Base-by-base conservation (phyloP, 1,139 yeast genomes). In the Nematodospora anomalae region DNA sequence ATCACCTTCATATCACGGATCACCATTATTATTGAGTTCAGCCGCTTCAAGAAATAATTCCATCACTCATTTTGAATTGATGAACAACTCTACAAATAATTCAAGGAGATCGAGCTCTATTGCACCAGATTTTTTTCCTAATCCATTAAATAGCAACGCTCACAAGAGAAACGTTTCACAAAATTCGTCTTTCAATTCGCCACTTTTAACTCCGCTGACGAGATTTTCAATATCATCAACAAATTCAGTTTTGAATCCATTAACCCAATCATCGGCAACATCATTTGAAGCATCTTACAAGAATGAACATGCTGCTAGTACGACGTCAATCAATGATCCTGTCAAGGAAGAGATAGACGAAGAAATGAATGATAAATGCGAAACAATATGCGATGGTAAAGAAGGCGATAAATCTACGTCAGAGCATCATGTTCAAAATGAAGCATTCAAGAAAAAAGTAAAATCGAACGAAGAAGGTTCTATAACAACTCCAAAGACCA, bases 71-170 rank as follows among this genome's bases (percentile, higher is more conserved):
- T 60, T 62, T 44, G 73, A 67, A 37, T 56, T 62, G 32, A 46
- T 60, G 32, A 53, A 49, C 35, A 30, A 30, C 21, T 20, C 13
- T 16, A 52, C 54, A 22, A 56, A 55, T 36, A 51, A 50, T 33
- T 55, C 60, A 6, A 42, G 61, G 25, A 56, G 72, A 45, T 55
- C 71, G 30, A 63, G 69, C 24, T 62, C 68, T 6, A 58, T 64
- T 28, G 69, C 71, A 6, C 70, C 71, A 1, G 73, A 67, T 36
- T 60, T 63, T 35, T 67, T 67, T 52, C 72, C 73, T 9, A 65
- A 65, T 40, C 70, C 72, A 9, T 48, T 61, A 28, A 56, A 51
- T 29, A 32, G 30, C 10, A 18, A 16, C 6, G 33, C 42, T 16
- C 60, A 57, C 30, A 62, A 62, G 43, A 47, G 70, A 27, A 62